Conservation (phyloP, 306 rosid species). For the Sophora flavescens region DNA sequence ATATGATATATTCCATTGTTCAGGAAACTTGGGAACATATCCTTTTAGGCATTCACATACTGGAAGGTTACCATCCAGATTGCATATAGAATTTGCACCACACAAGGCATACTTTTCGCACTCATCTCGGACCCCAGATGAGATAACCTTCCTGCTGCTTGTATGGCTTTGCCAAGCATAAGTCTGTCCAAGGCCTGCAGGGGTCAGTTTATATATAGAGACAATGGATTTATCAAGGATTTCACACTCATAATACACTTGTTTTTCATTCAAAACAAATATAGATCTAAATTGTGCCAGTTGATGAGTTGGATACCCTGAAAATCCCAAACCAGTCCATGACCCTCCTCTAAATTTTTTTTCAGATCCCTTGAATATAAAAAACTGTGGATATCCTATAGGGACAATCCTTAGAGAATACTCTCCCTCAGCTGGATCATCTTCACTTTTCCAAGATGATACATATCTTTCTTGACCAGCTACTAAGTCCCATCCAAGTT, state of each 20-base stretch:
- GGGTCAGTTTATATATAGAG: neutral
- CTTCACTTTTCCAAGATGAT: slow-evolving; percentile 45
- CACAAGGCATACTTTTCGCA: slow-evolving; percentile 32
- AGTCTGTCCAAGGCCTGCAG: slow-evolving; percentile 11
- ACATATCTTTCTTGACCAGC: slow-evolving; percentile 16
- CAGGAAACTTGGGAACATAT: slow-evolving; percentile 36
- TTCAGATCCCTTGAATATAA: neutral
- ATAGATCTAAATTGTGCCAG: neutral
- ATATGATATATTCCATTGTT: slow-evolving; percentile 34
- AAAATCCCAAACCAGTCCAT: slow-evolving; percentile 36
- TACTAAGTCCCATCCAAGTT: slow-evolving; percentile 39
- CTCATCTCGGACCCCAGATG: slow-evolving; percentile 11
- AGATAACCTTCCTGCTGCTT: neutral
- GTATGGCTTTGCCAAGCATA: neutral
- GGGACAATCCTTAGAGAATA: neutral
- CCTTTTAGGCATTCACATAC: slow-evolving; percentile 39
- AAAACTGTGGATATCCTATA: slow-evolving; percentile 20
- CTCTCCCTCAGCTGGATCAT: slow-evolving; percentile 41
- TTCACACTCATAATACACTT: slow-evolving; percentile 27
- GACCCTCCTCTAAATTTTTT: slow-evolving; percentile 26
- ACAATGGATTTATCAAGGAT: slow-evolving; percentile 13
- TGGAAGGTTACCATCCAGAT: neutral
- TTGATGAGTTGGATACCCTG: slow-evolving; percentile 14
- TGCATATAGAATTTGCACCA: slow-evolving; percentile 35
- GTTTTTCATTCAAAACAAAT: slow-evolving; percentile 35